Percentiles rank a stretch among this genome's conserved stretches.
phyloP scores from a whole-genome alignment of 441 rosid species.

The Corymbia calophylla region DNA sequence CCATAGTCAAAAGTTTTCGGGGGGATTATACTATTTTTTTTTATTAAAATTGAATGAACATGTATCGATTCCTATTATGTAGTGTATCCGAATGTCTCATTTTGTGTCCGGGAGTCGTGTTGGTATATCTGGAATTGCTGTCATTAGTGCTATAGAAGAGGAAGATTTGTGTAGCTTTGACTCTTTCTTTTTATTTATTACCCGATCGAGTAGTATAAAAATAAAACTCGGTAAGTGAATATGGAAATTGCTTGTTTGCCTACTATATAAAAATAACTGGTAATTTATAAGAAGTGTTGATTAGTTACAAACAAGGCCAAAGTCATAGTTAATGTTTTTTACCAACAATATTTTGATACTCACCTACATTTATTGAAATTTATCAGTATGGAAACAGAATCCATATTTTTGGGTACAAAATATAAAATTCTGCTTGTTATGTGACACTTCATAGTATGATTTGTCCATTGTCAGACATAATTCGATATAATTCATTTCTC shows the following conservation, averaged over 20 bases:
- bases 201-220: not conserved
- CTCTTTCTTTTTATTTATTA: not conserved
- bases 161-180: not conserved
- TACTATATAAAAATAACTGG: not conserved
- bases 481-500: too few relatives aligned
- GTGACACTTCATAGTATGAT: not conserved
- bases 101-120: not conserved
- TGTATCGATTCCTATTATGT: not conserved
- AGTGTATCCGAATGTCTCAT: not conserved
- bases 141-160: not conserved
- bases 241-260: not conserved
- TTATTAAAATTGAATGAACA: not conserved
- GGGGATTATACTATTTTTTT: not conserved
- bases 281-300: not conserved
- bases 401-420: not conserved
- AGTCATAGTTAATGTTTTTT: not conserved
- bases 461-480: not conserved
- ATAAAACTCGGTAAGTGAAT: not conserved
- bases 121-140: not conserved
- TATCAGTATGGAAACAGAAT: not conserved
- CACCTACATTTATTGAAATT: not conserved
- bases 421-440: not conserved
- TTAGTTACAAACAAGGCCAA: not conserved
- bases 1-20: not conserved
- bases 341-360: accelerated